phyloP scores from a whole-genome alignment of 768 basidiomycete genomes.

The Leucocoprinus birnbaumii region DNA sequence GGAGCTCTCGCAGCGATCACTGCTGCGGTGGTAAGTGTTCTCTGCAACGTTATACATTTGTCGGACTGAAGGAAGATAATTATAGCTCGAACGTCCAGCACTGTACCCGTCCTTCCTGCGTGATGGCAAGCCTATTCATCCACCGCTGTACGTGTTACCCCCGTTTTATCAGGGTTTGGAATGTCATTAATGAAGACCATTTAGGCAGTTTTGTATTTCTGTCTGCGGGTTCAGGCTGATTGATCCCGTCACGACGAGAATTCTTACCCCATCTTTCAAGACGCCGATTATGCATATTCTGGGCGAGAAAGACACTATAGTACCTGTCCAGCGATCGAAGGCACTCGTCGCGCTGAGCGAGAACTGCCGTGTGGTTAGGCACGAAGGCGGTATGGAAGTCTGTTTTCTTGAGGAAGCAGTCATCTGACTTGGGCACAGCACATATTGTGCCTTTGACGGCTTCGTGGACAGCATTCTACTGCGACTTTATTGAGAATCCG shows the following conservation, averaged over 20 bases:
- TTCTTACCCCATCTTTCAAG: slow-evolving; percentile 50
- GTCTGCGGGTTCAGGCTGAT: slow-evolving; percentile 67
- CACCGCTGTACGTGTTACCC: slow-evolving; percentile 61
- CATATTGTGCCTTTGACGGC: slow-evolving; percentile 83
- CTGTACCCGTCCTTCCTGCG: slow-evolving; percentile 57
- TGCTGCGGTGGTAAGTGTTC: slow-evolving; percentile 56
- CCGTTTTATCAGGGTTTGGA: neutral
- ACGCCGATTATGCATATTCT: slow-evolving; percentile 80
- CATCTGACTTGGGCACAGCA: slow-evolving; percentile 36
- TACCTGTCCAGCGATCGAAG: slow-evolving; percentile 65
- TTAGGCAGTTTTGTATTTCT: slow-evolving; percentile 70
- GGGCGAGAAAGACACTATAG: slow-evolving; percentile 75
- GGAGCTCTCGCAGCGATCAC: slow-evolving; percentile 73
- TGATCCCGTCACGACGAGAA: slow-evolving; percentile 42
- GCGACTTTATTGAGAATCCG: slow-evolving; percentile 60
- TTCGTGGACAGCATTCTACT: slow-evolving; percentile 73
- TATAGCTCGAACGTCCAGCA: slow-evolving; percentile 38
- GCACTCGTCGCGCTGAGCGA: slow-evolving; percentile 51
- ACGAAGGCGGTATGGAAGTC: slow-evolving; percentile 68
- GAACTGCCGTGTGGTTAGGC: slow-evolving; percentile 65
- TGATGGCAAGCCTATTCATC: slow-evolving; percentile 64
- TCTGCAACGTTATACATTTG: slow-evolving; percentile 1
- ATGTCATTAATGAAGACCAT: neutral
- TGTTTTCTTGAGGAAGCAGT: neutral
- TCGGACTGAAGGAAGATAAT: neutral